phyloP scores from a whole-genome alignment of 805 yeast species.

The Kluyveromyces dobzhanskii region DNA sequence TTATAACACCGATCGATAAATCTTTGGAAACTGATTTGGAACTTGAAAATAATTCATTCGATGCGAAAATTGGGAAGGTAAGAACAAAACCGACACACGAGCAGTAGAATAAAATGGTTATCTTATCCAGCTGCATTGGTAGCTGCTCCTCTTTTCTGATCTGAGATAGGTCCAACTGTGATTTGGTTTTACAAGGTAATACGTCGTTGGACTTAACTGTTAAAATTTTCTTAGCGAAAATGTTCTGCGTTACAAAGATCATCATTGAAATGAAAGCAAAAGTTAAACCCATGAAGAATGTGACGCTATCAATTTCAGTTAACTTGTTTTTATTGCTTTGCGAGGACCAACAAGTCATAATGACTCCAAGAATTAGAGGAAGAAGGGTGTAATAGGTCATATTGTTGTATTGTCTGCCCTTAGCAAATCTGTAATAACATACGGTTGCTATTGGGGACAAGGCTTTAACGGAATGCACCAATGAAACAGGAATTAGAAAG shows the following conservation, averaged over 20 bases:
- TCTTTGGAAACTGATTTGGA: slow-evolving; percentile 23
- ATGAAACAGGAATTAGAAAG: slow-evolving; percentile 81
- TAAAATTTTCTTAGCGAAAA: slow-evolving; percentile 66
- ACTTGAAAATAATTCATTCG: slow-evolving; percentile 37
- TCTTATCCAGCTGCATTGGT: slow-evolving; percentile 46
- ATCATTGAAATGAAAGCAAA: slow-evolving; percentile 37
- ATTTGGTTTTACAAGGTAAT: slow-evolving; percentile 15
- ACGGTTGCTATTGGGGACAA: slow-evolving; percentile 87
- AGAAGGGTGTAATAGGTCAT: slow-evolving; percentile 71
- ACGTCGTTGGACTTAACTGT: slow-evolving; percentile 37
- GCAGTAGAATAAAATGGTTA: slow-evolving; percentile 64
- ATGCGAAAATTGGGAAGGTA: slow-evolving; percentile 59
- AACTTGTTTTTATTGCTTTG: slow-evolving; percentile 4
- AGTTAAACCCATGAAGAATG: slow-evolving; percentile 27
- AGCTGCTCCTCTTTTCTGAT: slow-evolving; percentile 18
- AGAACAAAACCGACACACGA: slow-evolving; percentile 58
- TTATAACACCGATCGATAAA: slow-evolving; percentile 22
- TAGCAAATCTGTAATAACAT: slow-evolving; percentile 57
- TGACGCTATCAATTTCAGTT: background rate
- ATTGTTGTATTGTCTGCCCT: slow-evolving; percentile 45
- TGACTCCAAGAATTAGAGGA: slow-evolving; percentile 79
- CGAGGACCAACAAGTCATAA: slow-evolving; percentile 57
- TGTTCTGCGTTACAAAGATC: slow-evolving; percentile 71
- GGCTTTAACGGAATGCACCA: slow-evolving; percentile 92
- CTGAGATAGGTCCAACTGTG: slow-evolving; percentile 12